Evolutionary conservation across 2,329 filamentous ascomycete genomes (phyloP).

Genomic region (Blastomyces gilchristii): DNA sequence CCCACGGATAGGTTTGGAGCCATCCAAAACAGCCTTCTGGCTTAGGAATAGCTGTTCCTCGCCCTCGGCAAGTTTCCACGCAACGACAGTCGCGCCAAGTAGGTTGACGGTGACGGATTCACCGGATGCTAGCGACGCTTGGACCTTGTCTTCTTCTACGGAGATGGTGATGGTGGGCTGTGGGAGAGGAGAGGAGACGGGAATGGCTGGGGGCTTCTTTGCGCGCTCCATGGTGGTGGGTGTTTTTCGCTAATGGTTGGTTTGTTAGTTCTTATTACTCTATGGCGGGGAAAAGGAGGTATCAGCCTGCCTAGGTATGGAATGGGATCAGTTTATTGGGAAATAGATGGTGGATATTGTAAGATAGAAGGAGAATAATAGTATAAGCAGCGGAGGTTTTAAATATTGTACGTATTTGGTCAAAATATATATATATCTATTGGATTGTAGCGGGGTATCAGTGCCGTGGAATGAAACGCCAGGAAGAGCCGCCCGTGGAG

Average conservation of each 20-base stretch:
- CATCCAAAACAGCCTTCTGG: constrained; percentile 69
- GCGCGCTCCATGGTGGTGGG: constrained; percentile 65
- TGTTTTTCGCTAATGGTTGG: not conserved
- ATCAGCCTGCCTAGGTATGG: too few species aligned
- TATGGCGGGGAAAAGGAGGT: not conserved
- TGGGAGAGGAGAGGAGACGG: constrained; percentile 61
- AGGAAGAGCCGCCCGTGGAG: not conserved
- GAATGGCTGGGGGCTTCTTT: constrained; percentile 70
- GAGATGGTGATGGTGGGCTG: constrained; percentile 72
- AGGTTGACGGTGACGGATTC: constrained; percentile 78
- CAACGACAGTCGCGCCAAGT: constrained; percentile 84
- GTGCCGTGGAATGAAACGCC: not conserved
- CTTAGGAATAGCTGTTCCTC: constrained; percentile 81
- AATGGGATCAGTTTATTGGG: not conserved
- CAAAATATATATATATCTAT: not conserved
- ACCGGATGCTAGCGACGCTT: constrained; percentile 72
- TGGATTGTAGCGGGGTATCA: not conserved
- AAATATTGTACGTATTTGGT: not conserved
- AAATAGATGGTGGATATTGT: not conserved
- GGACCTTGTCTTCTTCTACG: constrained; percentile 62
- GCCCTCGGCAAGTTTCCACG: constrained; percentile 76
- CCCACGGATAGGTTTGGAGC: constrained; percentile 78
- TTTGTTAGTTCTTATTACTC: not conserved
- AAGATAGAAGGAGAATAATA: not conserved
- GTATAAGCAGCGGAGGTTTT: not conserved